Evolutionary conservation across 1,139 yeast genomes (phyloP), one percentile per base, ranked within the genome.

Genomic region (Yamadazyma triangularis): DNA sequence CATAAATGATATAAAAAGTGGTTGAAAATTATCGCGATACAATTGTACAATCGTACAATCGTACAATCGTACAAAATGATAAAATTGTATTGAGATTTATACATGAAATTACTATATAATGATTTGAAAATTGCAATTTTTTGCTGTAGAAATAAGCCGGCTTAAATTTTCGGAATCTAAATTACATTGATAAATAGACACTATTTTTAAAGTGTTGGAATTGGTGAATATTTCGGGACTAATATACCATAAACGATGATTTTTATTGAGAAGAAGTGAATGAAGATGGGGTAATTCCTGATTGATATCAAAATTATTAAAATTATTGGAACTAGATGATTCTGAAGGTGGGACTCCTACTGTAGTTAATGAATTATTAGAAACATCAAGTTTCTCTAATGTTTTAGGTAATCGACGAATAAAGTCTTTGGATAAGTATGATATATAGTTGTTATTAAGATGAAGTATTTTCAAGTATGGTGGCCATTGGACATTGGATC

Each of bases 401-500:
- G 56, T 33, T 7, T 39, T 25, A 0, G 73, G 72, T 16, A 66
- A 47, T 6, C 41, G 45, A 4, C 32, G n/a, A 3, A 64, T 19
- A 32, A 61, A 51, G 1, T 43, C 34, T 8, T 27, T 26, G 1
- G 62, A 45, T 2, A 63, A 24, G 24, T 37, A 38, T 4, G 41
- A 35, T 10, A 66, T 38, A 32, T 43, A 39, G 34, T 66, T 66
- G 6, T 43, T 39, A 27, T 54, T 55, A 16, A 66, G 39, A 23
- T 46, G 39, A n/a, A 66, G 40, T 11, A 29, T 27, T 24, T 38
- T 41, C 15, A 66, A 47, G 2, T 21, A 24, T 0, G 54, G 45
- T 1, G 72, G 72, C 49, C 64, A 58, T 28, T 42, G 44, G 35
- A 59, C 54, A 21, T 38, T 33, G 4, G 27, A 34, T 0, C 51